Percentiles rank a stretch among this genome's conserved stretches.
These are phyloP conservation scores for Immersiella caudata DNA, from an alignment of 495 filamentous ascomycete genomes.

Conservation along the genomic window DNA sequence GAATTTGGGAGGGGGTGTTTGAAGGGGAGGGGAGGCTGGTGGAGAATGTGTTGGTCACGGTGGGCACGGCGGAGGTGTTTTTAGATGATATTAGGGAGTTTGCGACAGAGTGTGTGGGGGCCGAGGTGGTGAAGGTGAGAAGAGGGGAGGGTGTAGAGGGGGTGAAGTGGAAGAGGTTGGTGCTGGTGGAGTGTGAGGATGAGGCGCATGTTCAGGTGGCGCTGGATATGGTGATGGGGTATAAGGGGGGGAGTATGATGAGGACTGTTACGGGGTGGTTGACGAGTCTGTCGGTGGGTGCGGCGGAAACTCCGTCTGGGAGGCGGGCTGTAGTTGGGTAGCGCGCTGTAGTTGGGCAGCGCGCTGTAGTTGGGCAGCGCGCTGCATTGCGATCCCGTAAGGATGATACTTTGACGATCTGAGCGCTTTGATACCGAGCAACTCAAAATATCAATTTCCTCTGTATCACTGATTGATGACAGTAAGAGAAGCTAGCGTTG, in stretches of 20 bases:
- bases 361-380: no score
- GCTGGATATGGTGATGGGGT: constrained; percentile 23
- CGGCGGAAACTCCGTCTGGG: no score
- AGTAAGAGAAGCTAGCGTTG: no score
- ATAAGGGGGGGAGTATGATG: constrained; percentile 24
- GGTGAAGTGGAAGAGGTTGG: constrained; percentile 9
- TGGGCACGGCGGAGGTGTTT: constrained; percentile 27
- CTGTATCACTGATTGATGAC: no score
- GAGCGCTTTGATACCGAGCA: no score
- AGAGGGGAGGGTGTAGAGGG: background rate
- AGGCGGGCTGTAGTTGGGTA: no score
- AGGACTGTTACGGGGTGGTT: constrained; percentile 23
- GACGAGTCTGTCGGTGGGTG: constrained; percentile 1
- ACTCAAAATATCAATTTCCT: no score
- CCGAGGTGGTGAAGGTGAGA: constrained; percentile 8
- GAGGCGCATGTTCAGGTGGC: constrained; percentile 30
- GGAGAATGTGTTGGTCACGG: constrained; percentile 22
- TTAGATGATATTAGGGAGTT: constrained; percentile 27
- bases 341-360: no score
- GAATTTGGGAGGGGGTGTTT: constrained; percentile 24
- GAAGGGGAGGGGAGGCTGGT: constrained; percentile 14
- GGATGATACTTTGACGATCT: no score
- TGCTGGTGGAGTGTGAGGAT: constrained; percentile 26
- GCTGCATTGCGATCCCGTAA: no score
- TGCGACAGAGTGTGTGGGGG: constrained; percentile 5